Base-by-base conservation (phyloP, 163 green algal genomes). In the Coccomyxa subellipsoidea region DNA sequence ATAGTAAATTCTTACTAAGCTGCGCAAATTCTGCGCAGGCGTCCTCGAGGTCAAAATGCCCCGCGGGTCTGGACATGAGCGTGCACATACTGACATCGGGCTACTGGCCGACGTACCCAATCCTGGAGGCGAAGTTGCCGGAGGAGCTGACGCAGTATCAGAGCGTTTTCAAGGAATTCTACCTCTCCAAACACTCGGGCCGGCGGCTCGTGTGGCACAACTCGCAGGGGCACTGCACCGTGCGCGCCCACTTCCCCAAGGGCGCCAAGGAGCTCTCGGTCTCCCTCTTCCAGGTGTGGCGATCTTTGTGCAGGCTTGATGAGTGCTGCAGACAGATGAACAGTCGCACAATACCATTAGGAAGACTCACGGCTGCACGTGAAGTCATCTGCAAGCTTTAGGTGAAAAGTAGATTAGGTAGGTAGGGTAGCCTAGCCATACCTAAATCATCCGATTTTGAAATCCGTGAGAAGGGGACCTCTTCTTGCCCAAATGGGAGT, bases 81-180 rank as follows among this genome's bases (percentile, higher is more conserved):
- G 95, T 98, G 25, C 88, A 91, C 59, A 94, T 99, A 54, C 92
- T 99, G 73, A 99, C 96, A 9, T 92, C 88, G 31, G 96, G 95
- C 72, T 98, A 96, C 90, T 99, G 97, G 97, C 96, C 97, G 23
- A 94, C 90, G 37, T 98, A 99, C 86, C 88, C 94, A 0, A 71
- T 93, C 5, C 66, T 95, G 29, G 93, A 98, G 38, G 91, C 93
- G 73, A 91, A 89, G 39, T 89, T 99, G 37, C 96, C 97, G 0
- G 79, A 89, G 39, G 94, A 95, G 83, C 83, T 97, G 0, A 80
- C 85, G 9, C 37, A 39, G 2, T 92, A 54, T 15, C 90, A 93
- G 69, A 40, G 31, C 0, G 81, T 91, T 12, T 97, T 96, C 87
- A 88, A 83, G 79, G 88, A 97, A 36, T 98, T 97, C 76, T 99